phyloP scores from a whole-genome alignment of 345 rosid species.

The Salix viminalis region DNA sequence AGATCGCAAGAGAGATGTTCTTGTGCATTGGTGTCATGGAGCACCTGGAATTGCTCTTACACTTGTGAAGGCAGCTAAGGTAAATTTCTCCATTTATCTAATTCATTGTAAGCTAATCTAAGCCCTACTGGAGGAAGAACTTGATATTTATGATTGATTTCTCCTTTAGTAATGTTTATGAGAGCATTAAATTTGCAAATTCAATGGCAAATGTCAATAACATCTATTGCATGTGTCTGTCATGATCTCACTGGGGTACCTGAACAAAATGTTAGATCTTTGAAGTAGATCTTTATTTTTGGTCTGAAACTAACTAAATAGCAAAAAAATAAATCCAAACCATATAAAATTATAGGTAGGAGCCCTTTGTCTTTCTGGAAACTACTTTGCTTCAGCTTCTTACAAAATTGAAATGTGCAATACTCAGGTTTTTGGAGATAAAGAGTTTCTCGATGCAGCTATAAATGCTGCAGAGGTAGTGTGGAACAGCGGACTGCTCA shows the following conservation, averaged over 20 bases:
- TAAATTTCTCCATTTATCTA: not conserved
- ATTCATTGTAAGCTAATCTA: not conserved
- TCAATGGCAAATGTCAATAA: too few relatives aligned
- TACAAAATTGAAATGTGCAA: not conserved
- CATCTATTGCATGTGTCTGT: too few relatives aligned
- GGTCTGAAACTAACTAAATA: too few relatives aligned
- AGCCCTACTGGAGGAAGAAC: not conserved
- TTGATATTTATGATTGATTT: not conserved
- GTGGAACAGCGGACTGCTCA: constrained; percentile 27
- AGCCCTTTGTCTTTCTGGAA: not conserved
- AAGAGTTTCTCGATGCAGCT: constrained; percentile 22
- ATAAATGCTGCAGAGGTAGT: constrained; percentile 23
- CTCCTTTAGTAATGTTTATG: too few relatives aligned
- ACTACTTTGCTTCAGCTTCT: not conserved
- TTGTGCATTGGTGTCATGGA: constrained; percentile 37
- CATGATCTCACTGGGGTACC: too few relatives aligned
- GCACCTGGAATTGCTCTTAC: constrained; percentile 30
- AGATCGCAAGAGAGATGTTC: constrained; percentile 22
- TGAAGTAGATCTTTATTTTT: too few relatives aligned
- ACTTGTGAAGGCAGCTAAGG: constrained; percentile 29
- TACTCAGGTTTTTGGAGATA: constrained; percentile 19
- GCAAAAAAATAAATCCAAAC: too few relatives aligned
- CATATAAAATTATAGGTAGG: too few relatives aligned
- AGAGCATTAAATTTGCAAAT: too few relatives aligned
- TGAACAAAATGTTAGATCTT: too few relatives aligned